Evolutionary conservation across 176 grass and related monocot genomes (phyloP), one percentile per base, ranked within the genome.

Genomic region (Triticum urartu): DNA sequence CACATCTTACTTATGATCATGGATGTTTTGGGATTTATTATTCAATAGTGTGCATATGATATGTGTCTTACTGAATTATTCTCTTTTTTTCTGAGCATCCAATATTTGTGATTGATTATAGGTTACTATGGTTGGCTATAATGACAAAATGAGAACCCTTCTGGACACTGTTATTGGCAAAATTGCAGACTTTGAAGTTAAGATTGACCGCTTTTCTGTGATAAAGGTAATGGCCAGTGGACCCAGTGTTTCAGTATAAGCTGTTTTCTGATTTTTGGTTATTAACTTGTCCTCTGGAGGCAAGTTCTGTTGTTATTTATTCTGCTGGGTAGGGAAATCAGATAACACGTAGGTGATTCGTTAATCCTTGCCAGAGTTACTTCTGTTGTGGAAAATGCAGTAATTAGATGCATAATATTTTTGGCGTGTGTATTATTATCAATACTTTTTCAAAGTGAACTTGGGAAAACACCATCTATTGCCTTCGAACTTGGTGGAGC

Each of bases 61-160:
- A 83, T 79, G 80, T 45, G 68, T 70, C 25, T 75, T 60, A 28
- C 48, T 50, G 62, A 28, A 87, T 18, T 62, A 30, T 79, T 36
- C 4, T 75, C 1, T 75, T 75, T 2, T 48, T 77, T 50, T 67
- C 32, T 69, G 35, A 87, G 75, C 35, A 22, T 69, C 22, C 5
- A 5, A 75, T 87, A 20, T 73, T 67, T 79, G 26, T 68, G n/a
- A n/a, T 63, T 80, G 15, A 70, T 79, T 93, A 18, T 83, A 98
- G 96, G 78, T 98, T 81, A 94, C 82, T 86, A 80, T 93, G 85
- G 82, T 89, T 91, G 96, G 96, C 36, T 98, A 90, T 84, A 98
- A 95, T 98, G 91, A 98, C 85, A 98, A 95, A 95, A 98, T 98
- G 91, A 86, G 88, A 78, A 94, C 88, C 59, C 96, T 98, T 72